A percentile compares a stretch with the other conserved stretches of the same genome.
These are phyloP conservation scores for Ceratobasidium sp. DNA, from an alignment of 1,284 basidiomycete genomes.

Conservation along the genomic window DNA sequence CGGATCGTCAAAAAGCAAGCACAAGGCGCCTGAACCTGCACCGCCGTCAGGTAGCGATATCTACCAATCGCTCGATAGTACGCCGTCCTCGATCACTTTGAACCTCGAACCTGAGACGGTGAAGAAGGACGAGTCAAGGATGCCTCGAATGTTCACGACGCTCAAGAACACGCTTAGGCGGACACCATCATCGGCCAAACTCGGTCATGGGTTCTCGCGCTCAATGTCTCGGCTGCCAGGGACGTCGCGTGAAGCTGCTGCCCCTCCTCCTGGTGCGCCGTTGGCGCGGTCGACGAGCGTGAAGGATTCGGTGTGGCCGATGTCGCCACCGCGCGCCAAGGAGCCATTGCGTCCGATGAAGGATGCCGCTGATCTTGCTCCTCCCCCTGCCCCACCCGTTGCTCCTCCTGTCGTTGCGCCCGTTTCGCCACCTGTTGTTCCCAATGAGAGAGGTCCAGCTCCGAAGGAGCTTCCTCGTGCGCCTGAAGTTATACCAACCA, in stretches of 20 bases:
- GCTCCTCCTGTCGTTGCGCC: conserved; percentile 12
- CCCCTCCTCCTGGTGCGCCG: conserved; percentile 21
- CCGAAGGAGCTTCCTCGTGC: conserved; percentile 7
- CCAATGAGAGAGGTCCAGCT: neutral
- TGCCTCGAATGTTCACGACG: conserved; percentile 30
- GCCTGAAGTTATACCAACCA: conserved; percentile 20
- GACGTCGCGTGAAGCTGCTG: conserved; percentile 5
- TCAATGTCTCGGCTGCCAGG: conserved; percentile 37
- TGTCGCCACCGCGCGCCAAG: conserved; percentile 29
- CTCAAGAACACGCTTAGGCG: conserved; percentile 23
- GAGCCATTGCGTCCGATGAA: conserved; percentile 27
- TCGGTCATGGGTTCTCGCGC: conserved; percentile 17
- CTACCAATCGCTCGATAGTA: conserved; percentile 24
- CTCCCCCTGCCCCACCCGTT: conserved; percentile 10
- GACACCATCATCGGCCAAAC: conserved; percentile 31
- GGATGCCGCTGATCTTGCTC: conserved; percentile 7
- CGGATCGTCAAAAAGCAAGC: conserved; percentile 27
- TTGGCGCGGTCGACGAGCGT: conserved; percentile 29
- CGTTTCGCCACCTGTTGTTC: neutral
- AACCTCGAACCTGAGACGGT: conserved; percentile 2
- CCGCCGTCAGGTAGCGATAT: conserved; percentile 1
- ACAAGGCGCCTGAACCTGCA: conserved; percentile 15
- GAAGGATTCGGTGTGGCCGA: conserved; percentile 29
- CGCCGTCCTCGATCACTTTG: conserved; percentile 24
- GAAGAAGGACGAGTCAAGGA: conserved; percentile 31